Conservation (phyloP, 140 eudicot genomes). For the Anethum foeniculum region DNA sequence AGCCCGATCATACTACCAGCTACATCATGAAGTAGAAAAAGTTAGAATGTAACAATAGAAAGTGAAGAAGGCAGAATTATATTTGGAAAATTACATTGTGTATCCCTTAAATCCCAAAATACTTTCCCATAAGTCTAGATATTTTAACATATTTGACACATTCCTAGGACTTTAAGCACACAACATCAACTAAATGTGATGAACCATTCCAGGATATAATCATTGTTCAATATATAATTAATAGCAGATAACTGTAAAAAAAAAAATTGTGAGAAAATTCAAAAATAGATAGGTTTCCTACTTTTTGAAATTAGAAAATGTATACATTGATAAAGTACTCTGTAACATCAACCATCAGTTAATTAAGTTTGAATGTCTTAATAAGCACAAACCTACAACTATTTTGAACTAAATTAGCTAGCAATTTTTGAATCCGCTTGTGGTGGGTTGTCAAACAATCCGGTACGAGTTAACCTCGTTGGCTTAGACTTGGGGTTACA, state of each 20-base stretch:
- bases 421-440: neutral
- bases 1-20: constrained; percentile 90
- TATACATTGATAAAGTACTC: neutral
- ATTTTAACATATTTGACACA: neutral
- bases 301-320: neutral
- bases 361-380: neutral
- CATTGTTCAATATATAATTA: neutral
- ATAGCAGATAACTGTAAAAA: neutral
- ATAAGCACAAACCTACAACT: neutral
- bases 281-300: neutral
- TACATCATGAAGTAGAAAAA: constrained; percentile 13
- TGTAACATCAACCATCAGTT: neutral
- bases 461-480: neutral
- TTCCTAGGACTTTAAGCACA: neutral
- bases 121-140: neutral
- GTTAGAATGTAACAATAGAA: neutral
- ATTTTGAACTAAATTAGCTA: neutral
- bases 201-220: neutral
- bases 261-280: neutral
- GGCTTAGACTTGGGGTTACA: neutral
- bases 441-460: neutral
- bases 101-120: neutral
- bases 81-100: neutral
- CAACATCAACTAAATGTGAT: neutral
- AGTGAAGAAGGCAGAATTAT: neutral